These are phyloP conservation scores for Arthroderma sp. DNA, from an alignment of 2,329 filamentous ascomycete genomes.

Conservation along the genomic window DNA sequence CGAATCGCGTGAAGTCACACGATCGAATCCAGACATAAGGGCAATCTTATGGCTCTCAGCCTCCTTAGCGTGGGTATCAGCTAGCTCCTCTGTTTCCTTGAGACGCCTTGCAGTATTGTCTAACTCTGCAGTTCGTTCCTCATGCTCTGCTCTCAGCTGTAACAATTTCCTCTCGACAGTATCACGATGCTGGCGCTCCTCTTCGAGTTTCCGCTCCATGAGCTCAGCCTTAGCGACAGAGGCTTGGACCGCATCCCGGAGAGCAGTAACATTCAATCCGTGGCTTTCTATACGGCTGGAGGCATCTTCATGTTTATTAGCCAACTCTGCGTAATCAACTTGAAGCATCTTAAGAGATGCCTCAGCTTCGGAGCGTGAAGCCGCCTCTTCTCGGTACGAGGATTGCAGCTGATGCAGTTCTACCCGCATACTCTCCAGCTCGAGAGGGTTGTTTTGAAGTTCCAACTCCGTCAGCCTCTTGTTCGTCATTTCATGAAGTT, in stretches of 20 bases:
- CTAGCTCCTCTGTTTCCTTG: constrained; percentile 74
- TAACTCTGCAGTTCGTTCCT: constrained; percentile 65
- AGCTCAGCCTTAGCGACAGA: constrained; percentile 65
- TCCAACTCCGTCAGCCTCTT: constrained; percentile 76
- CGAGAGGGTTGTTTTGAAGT: constrained; percentile 66
- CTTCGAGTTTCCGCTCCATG: constrained; percentile 63
- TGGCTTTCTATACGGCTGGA: constrained; percentile 58
- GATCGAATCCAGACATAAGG: constrained; percentile 70
- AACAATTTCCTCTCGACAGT: constrained; percentile 62
- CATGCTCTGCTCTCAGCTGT: constrained; percentile 70
- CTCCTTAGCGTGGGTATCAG: constrained; percentile 76
- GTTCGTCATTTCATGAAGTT: constrained; percentile 70
- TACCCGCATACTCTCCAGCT: constrained; percentile 72
- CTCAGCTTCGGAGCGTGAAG: constrained; percentile 64
- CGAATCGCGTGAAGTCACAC: constrained; percentile 42
- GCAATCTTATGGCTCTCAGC: constrained; percentile 73
- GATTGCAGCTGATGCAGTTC: constrained; percentile 73
- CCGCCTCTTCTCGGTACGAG: constrained; percentile 65
- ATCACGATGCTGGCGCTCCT: constrained; percentile 67
- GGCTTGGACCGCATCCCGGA: constrained; percentile 65
- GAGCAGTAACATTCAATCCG: constrained; percentile 56
- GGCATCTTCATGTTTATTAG: constrained; percentile 54
- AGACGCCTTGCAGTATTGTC: constrained; percentile 61
- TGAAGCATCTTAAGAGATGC: constrained; percentile 62
- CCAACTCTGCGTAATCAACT: constrained; percentile 74